Conservation (phyloP, 352 stramenopile genomes). For the Pythium oligandrum region DNA sequence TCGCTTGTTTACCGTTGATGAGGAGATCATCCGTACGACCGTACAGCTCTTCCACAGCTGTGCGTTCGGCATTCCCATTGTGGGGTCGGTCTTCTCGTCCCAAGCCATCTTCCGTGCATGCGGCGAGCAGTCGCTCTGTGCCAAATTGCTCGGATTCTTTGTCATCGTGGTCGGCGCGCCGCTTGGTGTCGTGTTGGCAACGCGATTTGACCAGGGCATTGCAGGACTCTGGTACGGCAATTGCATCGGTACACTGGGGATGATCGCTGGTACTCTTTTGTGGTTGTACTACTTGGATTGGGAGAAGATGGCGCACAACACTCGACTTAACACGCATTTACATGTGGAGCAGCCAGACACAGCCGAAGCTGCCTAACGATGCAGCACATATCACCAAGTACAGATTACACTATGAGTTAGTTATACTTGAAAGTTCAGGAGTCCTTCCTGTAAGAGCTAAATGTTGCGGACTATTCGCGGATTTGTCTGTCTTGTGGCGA, state of each 20-base stretch:
- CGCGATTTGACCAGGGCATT: slow-evolving; percentile 12
- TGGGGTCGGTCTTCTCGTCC: slow-evolving; percentile 7
- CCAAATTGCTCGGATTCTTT: slow-evolving; percentile 14
- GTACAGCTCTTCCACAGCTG: slow-evolving; percentile 3
- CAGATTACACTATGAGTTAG: too few species aligned
- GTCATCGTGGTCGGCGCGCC: slow-evolving; percentile 21
- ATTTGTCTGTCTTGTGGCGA: too few species aligned
- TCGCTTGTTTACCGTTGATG: slow-evolving; percentile 10
- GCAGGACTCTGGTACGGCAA: slow-evolving; percentile 39
- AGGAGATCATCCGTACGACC: slow-evolving; percentile 1
- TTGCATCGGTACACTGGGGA: slow-evolving; percentile 23
- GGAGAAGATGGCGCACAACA: slow-evolving; percentile 25
- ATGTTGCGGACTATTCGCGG: too few species aligned
- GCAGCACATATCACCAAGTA: background rate
- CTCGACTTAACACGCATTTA: slow-evolving; percentile 27
- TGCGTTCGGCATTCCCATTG: slow-evolving; percentile 4
- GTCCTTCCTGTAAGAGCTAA: too few species aligned
- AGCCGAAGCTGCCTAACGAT: background rate
- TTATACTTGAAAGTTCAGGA: too few species aligned
- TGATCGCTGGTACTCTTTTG: slow-evolving; percentile 11
- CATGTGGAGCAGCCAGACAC: slow-evolving; percentile 15
- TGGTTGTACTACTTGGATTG: slow-evolving; percentile 25
- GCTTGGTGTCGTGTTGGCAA: slow-evolving; percentile 15
- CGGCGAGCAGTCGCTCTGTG: slow-evolving; percentile 12
- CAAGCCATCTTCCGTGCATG: slow-evolving; percentile 17